Base-by-base conservation (phyloP, 257 asterid species). In the Solanum phureja region DNA sequence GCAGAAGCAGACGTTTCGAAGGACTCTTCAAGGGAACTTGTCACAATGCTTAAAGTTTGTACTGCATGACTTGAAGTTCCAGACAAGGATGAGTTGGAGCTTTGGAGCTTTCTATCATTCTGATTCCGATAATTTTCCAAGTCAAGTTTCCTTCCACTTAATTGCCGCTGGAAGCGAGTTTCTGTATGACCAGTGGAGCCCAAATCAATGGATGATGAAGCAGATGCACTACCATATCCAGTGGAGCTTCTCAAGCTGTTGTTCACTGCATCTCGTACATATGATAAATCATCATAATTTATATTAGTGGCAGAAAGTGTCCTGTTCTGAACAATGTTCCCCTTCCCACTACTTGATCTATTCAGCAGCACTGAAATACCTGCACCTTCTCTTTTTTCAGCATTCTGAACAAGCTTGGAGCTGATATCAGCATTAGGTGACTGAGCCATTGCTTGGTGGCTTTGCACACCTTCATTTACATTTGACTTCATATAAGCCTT, bases 161-260 rank as follows among this genome's bases (percentile, higher is more conserved):
- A 42, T 90, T 93, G 98, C 88, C 95, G 92, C 83, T 91, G 98
- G 79, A 90, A 58, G 19, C 94, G 93, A 33, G 89, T 44, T 89
- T 95, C 98, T 18, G 85, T 77, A 85, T 92, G 96, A 83, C 90
- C 94, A 62, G 91, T 89, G 60, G 95, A 92, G 35, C 96, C 96
- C 88, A 96, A 89, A 92, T 97, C 99, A 88, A 92, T 85, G 84
- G 99, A 97, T 83, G 99, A 96, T 58, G 98, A 95, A 10, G 94
- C 90, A 10, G 98, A 96, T 75, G 92, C 93, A 91, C 94, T 93
- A 66, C 95, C 94, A 85, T 92, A 92, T 85, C 95, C 96, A 83
- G 92, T 86, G 84, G 99, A 95, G 93, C 98, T 96, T 92, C 96
- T 92, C 91, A 92, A 89, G 93, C 96, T 92, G 91, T 92, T 94